Conservation (phyloP, 257 asterid species). For the Misopates orontium region DNA sequence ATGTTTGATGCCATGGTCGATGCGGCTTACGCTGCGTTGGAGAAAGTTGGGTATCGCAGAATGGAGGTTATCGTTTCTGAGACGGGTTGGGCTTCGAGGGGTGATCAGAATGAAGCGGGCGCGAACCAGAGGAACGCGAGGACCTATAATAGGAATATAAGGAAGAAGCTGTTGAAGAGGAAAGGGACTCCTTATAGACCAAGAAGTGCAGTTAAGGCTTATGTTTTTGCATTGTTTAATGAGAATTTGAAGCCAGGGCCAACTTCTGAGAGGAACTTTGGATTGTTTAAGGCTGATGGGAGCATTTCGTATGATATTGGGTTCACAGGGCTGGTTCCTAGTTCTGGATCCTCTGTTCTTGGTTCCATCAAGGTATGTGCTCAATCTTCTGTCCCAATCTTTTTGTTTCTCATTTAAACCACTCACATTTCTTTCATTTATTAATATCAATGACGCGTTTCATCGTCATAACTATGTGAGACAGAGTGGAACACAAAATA, state of each 20-base stretch:
- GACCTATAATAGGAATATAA: constrained; percentile 54
- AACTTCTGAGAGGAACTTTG: constrained; percentile 82
- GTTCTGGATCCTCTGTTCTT: constrained; percentile 43
- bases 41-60: constrained; percentile 50
- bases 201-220: constrained; percentile 55
- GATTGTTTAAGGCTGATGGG: constrained; percentile 82
- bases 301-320: constrained; percentile 68
- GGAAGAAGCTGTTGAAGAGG: constrained; percentile 49
- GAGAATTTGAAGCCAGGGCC: constrained; percentile 80
- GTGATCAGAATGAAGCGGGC: constrained; percentile 67
- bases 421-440: no score
- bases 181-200: constrained; percentile 85
- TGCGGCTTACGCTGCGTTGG: constrained; percentile 72
- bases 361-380: constrained; percentile 44
- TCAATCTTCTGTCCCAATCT: neutral
- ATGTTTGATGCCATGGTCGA: constrained; percentile 86
- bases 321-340: constrained; percentile 63
- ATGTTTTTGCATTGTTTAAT: constrained; percentile 72
- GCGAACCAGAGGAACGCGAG: constrained; percentile 59
- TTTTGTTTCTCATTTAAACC: no score
- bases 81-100: constrained; percentile 84
- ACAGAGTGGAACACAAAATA: no score
- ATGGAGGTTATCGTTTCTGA: constrained; percentile 86
- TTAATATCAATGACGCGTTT: no score
- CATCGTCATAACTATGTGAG: no score